phyloP scores from a whole-genome alignment of 139 green algal species.

The Coelastrella sp. region DNA sequence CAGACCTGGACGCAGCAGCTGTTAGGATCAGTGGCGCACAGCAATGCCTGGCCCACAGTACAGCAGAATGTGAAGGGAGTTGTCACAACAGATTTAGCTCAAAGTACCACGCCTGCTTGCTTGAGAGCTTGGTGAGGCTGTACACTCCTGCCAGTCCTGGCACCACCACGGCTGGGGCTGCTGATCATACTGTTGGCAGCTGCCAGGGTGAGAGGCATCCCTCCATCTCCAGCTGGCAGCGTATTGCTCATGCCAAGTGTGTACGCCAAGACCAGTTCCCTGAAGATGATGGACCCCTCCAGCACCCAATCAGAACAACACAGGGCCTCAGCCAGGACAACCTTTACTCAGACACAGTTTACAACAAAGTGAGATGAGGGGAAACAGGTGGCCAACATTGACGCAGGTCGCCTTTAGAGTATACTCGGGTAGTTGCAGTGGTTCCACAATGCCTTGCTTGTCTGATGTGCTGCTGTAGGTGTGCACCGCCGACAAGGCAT shows the following conservation, averaged over 20 bases:
- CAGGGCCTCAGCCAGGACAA: background rate
- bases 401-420: too few relatives aligned
- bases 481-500: too few relatives aligned
- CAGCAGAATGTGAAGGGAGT: background rate
- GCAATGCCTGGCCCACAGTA: background rate
- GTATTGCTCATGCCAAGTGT: background rate
- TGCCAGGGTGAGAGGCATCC: background rate
- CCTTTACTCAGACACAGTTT: slow-evolving; percentile 17
- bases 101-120: too few relatives aligned
- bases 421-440: too few relatives aligned
- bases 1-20: slow-evolving; percentile 13
- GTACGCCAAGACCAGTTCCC: background rate
- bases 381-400: too few relatives aligned
- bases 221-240: slow-evolving; percentile 1
- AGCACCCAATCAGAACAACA: background rate
- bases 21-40: background rate
- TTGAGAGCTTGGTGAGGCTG: too few relatives aligned
- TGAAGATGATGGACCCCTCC: slow-evolving; percentile 20
- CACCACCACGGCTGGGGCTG: background rate
- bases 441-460: too few relatives aligned
- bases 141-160: background rate
- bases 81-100: too few relatives aligned
- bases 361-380: background rate
- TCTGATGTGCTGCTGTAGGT: too few relatives aligned
- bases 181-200: too few relatives aligned